Evolutionary conservation across 768 basidiomycete species (phyloP).

Genomic region (Tremella yokohamensis): DNA sequence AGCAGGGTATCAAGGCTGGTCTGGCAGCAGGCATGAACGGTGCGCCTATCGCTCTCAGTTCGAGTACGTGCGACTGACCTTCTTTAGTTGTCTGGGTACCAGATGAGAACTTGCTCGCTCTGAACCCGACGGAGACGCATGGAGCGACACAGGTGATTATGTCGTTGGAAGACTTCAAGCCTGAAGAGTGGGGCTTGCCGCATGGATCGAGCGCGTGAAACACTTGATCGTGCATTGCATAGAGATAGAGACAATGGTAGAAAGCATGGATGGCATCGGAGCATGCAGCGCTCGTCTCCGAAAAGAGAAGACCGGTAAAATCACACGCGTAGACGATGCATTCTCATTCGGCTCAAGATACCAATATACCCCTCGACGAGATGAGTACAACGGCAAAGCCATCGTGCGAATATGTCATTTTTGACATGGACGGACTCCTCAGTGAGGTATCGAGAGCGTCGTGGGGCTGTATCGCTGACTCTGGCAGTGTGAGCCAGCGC

Average conservation of each 20-base stretch:
- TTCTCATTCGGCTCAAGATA: no score
- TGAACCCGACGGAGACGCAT: constrained; percentile 38
- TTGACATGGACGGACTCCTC: constrained; percentile 50
- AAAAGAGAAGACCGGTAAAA: no score
- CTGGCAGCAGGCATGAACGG: constrained; percentile 50
- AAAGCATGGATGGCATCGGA: no score
- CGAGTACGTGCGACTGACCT: background rate
- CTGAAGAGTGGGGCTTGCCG: constrained; percentile 42
- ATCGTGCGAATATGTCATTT: constrained; percentile 44
- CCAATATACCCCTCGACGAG: no score
- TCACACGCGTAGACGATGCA: no score
- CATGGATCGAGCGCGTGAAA: background rate
- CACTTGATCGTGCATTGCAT: no score
- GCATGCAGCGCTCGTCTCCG: no score
- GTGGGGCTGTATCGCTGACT: background rate
- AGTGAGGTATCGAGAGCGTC: constrained; percentile 18
- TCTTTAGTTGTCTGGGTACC: constrained; percentile 49
- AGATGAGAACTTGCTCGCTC: constrained; percentile 35
- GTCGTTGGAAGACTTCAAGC: constrained; percentile 41
- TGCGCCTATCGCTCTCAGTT: constrained; percentile 13
- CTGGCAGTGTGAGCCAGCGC: constrained; percentile 20
- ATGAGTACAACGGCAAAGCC: no score
- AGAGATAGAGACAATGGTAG: no score
- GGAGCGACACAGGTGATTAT: constrained; percentile 39
- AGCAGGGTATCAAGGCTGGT: constrained; percentile 44